phyloP scores from a whole-genome alignment of 345 rosid species.

The Boechera divaricarpa region DNA sequence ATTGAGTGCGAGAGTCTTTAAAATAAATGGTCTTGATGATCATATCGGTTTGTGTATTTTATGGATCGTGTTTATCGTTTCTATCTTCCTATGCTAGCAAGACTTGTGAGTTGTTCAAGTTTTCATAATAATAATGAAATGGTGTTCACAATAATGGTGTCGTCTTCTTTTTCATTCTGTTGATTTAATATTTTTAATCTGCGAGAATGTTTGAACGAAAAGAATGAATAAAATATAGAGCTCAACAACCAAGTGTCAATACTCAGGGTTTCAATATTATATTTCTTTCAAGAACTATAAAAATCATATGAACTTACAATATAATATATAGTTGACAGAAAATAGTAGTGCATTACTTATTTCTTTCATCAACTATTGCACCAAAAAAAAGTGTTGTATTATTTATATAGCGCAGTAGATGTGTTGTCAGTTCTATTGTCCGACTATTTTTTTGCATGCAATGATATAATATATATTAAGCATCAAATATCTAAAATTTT shows the following conservation, averaged over 20 bases:
- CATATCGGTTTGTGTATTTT: not conserved
- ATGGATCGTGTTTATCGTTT: not conserved
- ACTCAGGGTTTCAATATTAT: not conserved
- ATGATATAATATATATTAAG: no score
- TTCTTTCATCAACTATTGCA: not conserved
- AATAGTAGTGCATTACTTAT: not conserved
- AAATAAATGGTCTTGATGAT: conserved; percentile 1
- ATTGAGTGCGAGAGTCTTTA: conserved; percentile 8
- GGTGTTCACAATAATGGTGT: not conserved
- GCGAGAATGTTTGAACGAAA: not conserved
- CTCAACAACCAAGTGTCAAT: not conserved
- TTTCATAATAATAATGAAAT: conserved; percentile 8
- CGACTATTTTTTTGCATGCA: not conserved
- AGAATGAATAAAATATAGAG: not conserved
- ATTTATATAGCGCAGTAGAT: no score
- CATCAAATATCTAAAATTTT: not conserved
- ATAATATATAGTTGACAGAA: not conserved
- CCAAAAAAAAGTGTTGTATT: no score
- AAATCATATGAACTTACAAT: not conserved
- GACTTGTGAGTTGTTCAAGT: conserved; percentile 6
- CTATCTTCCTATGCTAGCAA: conserved; percentile 24
- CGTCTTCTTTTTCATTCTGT: not conserved
- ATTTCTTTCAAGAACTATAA: not conserved
- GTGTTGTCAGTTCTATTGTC: not conserved
- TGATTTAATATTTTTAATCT: not conserved